Percentiles rank a stretch among this genome's conserved stretches.
Evolutionary conservation across 2,329 filamentous ascomycete genomes (phyloP).

Genomic region (Cercospora sesami): DNA sequence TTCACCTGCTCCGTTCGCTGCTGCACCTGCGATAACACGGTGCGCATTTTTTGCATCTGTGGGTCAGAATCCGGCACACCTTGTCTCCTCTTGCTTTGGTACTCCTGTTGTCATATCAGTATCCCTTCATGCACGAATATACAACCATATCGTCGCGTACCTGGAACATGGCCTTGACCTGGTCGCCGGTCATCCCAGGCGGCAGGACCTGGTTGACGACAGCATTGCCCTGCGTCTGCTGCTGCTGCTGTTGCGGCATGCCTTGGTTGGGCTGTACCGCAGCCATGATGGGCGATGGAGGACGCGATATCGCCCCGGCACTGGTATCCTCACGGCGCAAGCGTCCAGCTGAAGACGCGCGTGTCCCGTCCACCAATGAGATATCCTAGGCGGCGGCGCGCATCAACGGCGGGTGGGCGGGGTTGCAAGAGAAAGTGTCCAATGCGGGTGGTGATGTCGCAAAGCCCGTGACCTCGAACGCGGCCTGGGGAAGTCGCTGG

Average conservation of each 20-base stretch:
- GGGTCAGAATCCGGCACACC: constrained; percentile 81
- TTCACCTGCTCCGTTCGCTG: constrained; percentile 45
- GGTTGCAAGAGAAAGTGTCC: constrained; percentile 1
- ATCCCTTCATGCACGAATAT: neutral
- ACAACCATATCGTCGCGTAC: constrained; percentile 49
- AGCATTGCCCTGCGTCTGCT: constrained; percentile 25
- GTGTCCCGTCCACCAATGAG: constrained; percentile 18
- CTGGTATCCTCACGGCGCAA: constrained; percentile 19
- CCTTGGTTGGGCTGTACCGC: constrained; percentile 34
- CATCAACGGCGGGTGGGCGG: constrained; percentile 11
- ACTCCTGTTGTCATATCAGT: constrained; percentile 62
- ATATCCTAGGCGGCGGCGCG: constrained; percentile 15
- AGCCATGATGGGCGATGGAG: constrained; percentile 29
- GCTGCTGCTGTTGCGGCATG: constrained; percentile 28
- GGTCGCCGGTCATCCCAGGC: constrained; percentile 68
- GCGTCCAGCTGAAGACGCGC: constrained; percentile 24
- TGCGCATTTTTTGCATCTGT: constrained; percentile 79
- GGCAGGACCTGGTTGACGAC: constrained; percentile 31
- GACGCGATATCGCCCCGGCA: constrained; percentile 13
- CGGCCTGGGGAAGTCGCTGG: constrained; percentile 15
- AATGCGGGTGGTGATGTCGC: constrained; percentile 12
- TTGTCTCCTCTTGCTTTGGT: constrained; percentile 81
- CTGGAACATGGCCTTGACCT: constrained; percentile 71
- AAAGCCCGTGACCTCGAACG: constrained; percentile 3
- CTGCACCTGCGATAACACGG: constrained; percentile 72